phyloP scores from a whole-genome alignment of 2,329 filamentous ascomycete species.

The Pseudogymnoascus sp. region DNA sequence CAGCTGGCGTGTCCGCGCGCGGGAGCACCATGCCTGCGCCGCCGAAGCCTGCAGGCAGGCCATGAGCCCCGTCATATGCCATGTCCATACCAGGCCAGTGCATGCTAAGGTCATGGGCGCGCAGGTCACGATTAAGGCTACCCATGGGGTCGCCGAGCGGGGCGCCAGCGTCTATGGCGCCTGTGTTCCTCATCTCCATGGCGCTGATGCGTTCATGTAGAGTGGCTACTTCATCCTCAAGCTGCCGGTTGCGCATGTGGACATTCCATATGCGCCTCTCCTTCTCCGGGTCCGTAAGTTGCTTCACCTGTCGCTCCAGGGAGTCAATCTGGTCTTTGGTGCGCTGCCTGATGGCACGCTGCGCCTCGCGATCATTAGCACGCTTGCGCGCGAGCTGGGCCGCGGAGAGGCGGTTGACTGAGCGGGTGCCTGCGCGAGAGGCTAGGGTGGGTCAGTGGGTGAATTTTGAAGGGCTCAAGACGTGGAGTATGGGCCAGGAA shows the following conservation, averaged over 20 bases:
- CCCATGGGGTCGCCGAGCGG: background rate
- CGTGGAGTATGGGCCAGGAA: background rate
- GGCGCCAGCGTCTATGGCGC: background rate
- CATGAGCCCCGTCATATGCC: background rate
- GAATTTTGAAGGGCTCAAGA: background rate
- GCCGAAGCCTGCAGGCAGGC: background rate
- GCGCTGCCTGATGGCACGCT: conserved; percentile 76
- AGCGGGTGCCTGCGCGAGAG: conserved; percentile 50
- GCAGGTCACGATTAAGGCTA: background rate
- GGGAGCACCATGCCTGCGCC: background rate
- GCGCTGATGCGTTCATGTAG: background rate
- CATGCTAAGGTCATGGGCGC: background rate
- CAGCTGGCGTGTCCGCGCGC: background rate
- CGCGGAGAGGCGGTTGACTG: conserved; percentile 78
- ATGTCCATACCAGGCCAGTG: background rate
- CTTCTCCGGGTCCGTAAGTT: conserved; percentile 42
- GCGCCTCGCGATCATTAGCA: conserved; percentile 84
- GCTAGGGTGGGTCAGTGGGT: conserved; percentile 12
- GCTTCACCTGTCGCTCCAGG: conserved; percentile 66
- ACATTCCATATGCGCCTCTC: background rate
- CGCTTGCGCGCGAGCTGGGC: conserved; percentile 85
- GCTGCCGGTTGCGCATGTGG: background rate
- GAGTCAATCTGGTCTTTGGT: conserved; percentile 80
- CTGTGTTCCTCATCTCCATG: background rate
- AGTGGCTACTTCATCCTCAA: background rate